A percentile compares a stretch with the other conserved stretches of the same genome.
phyloP scores from a whole-genome alignment of 208 protist genomes.

The Leptomonas pyrrhocoris region DNA sequence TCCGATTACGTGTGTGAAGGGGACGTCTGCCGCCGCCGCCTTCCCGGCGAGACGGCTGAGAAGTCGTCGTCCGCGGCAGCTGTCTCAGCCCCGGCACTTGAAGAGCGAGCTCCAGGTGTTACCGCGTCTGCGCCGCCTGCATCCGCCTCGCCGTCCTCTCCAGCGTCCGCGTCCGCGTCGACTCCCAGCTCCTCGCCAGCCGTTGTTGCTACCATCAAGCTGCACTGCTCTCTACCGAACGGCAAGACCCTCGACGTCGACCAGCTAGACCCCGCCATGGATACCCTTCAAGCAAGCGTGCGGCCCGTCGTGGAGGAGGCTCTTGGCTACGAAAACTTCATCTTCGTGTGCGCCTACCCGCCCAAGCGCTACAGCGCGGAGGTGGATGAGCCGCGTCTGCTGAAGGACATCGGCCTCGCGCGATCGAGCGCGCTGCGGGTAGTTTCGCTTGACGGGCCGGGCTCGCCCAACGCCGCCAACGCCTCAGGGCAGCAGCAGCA shows the following conservation, averaged over 20 bases:
- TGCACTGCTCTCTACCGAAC: constrained; percentile 69
- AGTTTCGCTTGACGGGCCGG: constrained; percentile 30
- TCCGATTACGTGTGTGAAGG: constrained; percentile 39
- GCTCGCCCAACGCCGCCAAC: constrained; percentile 5
- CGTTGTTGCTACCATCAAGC: constrained; percentile 33
- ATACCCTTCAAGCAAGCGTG: constrained; percentile 56
- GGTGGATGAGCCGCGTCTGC: constrained; percentile 44
- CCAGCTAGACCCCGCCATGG: constrained; percentile 35
- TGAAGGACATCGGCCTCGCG: constrained; percentile 45
- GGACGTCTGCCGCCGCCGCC: constrained; percentile 37
- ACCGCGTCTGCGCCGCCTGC: background rate
- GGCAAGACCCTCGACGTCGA: constrained; percentile 44
- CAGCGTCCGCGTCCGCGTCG: background rate
- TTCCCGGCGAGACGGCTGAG: background rate
- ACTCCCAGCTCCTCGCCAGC: background rate
- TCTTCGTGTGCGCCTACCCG: constrained; percentile 67
- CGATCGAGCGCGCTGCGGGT: constrained; percentile 66
- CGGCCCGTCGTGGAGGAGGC: constrained; percentile 37
- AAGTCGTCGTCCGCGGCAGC: background rate
- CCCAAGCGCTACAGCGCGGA: constrained; percentile 42
- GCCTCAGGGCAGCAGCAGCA: background rate
- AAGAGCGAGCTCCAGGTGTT: background rate
- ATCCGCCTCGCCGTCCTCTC: background rate
- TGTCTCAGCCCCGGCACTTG: background rate
- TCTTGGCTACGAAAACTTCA: constrained; percentile 40